Conservation (phyloP, 768 basidiomycete genomes). For the Paxillus rubicundulus region DNA sequence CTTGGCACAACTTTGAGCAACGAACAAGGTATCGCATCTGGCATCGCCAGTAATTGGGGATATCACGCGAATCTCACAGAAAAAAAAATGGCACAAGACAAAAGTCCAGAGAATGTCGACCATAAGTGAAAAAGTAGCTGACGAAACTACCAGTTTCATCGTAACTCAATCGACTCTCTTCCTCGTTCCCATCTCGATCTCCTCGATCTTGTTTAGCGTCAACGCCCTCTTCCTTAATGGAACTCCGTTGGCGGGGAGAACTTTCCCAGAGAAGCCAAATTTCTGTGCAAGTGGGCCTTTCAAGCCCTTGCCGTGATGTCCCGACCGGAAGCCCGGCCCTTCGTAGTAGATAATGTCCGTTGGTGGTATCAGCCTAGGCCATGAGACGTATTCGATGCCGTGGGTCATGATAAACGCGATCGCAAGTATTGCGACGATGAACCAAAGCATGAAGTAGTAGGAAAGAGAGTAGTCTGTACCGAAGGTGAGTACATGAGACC, state of each 20-base stretch:
- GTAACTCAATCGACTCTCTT: slow-evolving; percentile 65
- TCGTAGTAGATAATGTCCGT: slow-evolving; percentile 79
- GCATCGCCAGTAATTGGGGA: no score
- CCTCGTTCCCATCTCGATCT: slow-evolving; percentile 80
- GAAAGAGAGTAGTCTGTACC: slow-evolving; percentile 74
- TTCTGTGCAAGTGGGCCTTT: slow-evolving; percentile 34
- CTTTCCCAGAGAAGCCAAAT: slow-evolving; percentile 35
- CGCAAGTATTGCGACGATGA: slow-evolving; percentile 58
- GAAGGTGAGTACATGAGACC: slow-evolving; percentile 1
- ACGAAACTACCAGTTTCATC: neutral
- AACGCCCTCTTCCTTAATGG: slow-evolving; percentile 36
- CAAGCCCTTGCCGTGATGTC: slow-evolving; percentile 73
- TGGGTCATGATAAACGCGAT: slow-evolving; percentile 74
- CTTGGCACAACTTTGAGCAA: no score
- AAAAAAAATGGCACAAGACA: neutral
- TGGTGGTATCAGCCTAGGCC: slow-evolving; percentile 85
- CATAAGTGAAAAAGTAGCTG: slow-evolving; percentile 1
- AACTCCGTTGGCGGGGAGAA: slow-evolving; percentile 38
- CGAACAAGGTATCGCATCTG: no score
- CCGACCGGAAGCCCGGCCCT: slow-evolving; percentile 85
- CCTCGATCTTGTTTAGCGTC: slow-evolving; percentile 47
- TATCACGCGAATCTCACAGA: neutral
- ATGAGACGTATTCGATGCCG: slow-evolving; percentile 92
- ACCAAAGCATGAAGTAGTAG: slow-evolving; percentile 85
- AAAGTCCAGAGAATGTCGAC: slow-evolving; percentile 12